phyloP scores from a whole-genome alignment of 305 asterid species.

The Withania somnifera region DNA sequence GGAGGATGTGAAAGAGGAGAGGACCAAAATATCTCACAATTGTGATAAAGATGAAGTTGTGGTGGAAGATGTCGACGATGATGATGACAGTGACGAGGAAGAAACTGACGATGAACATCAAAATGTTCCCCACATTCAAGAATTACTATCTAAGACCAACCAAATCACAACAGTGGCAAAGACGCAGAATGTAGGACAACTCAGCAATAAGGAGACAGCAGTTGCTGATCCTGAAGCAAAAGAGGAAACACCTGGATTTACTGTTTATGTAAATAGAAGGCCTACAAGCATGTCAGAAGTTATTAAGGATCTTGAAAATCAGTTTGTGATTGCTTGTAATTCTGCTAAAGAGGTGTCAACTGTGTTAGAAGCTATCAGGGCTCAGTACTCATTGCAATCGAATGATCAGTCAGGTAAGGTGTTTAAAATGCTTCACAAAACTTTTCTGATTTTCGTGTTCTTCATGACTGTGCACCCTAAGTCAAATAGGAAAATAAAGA shows the following conservation, averaged over 20 bases:
- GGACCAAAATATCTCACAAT: constrained; percentile 16
- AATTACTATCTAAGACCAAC: constrained; percentile 21
- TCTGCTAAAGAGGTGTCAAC: constrained; percentile 69
- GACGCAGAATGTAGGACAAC: constrained; percentile 43
- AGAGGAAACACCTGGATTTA: constrained; percentile 77
- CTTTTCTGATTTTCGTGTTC: neutral
- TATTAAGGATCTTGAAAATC: constrained; percentile 86
- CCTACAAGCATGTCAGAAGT: constrained; percentile 94
- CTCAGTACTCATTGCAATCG: constrained; percentile 53
- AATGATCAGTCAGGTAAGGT: constrained; percentile 60
- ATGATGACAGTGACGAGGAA: constrained; percentile 1
- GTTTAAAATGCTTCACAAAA: neutral
- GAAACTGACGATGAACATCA: neutral
- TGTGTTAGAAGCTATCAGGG: constrained; percentile 73
- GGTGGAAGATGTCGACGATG: constrained; percentile 53
- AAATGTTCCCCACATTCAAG: constrained; percentile 9
- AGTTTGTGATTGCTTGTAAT: constrained; percentile 64
- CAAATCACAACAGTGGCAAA: constrained; percentile 49
- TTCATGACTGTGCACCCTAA: neutral
- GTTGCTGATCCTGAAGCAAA: constrained; percentile 46
- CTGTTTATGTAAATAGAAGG: constrained; percentile 78
- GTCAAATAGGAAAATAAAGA: neutral
- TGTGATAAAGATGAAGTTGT: constrained; percentile 46
- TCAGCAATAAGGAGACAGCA: constrained; percentile 49
- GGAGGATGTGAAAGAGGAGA: constrained; percentile 22